Evolutionary conservation across 768 basidiomycete species (phyloP), one percentile per base, ranked within the genome.

Genomic region (Auriscalpium microsporum): DNA sequence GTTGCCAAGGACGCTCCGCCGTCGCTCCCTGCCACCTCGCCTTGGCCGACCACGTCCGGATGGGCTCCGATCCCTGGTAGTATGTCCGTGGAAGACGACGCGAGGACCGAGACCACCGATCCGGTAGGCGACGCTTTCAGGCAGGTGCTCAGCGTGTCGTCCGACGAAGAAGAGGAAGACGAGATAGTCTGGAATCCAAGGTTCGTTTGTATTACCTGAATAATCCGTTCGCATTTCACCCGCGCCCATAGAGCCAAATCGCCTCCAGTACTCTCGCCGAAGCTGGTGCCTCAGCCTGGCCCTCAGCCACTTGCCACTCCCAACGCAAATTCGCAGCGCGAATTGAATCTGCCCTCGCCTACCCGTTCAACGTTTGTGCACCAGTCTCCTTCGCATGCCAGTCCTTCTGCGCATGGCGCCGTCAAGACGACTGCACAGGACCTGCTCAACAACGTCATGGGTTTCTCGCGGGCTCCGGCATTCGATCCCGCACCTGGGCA

Each of bases 131-230:
- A 84, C 10, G 87, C 81, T 5, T 84, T 90, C 64, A 70, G 78
- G 28, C 69, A 78, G 64, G 77, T 70, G 33, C 63, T 78, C 9
- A 71, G 70, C 40, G 72, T 66, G 40, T 71, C 75, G 16, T 72
- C 70, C 28, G 69, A 68, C 23, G 74, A 70, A 11, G 83, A 84
- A 2, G 75, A 76, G 37, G 78, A 83, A 8, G 87, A 91, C 17
- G 79, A 88, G 65, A 84, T 93, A 61, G 84, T 97, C 48, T 86
- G 84, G 72, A 78, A 87, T 66, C 84, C 81, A 36, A 78, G 80
- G 83, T 83, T 59, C 23, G 47, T 59, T 28, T 33, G 21, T 28
- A 33, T 38, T 54, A 6, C 34, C 16, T 46, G 17, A 19, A 56
- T n/a, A 53, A 44, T 17, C 48, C 44, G 38, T 53, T 56, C 40